phyloP scores from a whole-genome alignment of 1,284 basidiomycete genomes.

The Puccinia horiana region DNA sequence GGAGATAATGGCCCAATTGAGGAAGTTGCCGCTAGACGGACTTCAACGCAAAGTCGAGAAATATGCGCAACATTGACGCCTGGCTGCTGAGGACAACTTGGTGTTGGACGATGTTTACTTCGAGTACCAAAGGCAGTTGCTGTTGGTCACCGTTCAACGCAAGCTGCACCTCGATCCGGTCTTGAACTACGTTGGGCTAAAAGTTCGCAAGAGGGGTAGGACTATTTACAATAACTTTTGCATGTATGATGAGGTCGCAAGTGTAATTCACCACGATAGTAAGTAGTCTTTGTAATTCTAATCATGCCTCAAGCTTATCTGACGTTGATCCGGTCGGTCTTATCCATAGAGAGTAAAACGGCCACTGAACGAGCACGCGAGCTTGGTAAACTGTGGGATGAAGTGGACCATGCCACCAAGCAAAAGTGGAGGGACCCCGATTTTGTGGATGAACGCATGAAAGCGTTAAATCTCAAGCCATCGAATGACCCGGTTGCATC shows the following conservation, averaged over 20 bases:
- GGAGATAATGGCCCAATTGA: too few species aligned
- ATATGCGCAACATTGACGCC: neutral
- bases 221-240: slow-evolving; percentile 3
- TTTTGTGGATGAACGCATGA: too few species aligned
- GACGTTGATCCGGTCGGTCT: too few species aligned
- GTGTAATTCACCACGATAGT: neutral
- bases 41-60: neutral
- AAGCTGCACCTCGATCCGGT: neutral
- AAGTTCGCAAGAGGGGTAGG: neutral
- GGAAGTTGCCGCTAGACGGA: neutral
- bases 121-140: neutral
- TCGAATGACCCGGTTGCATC: neutral
- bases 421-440: neutral
- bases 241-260: neutral
- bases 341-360: neutral
- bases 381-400: neutral
- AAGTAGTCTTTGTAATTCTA: neutral
- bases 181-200: neutral
- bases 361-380: neutral
- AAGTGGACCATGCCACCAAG: neutral
- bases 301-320: neutral
- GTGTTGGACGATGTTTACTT: neutral
- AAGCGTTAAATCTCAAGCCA: too few species aligned
- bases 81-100: neutral
- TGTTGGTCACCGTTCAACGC: neutral